Evolutionary conservation across 192 early-diverging fungal genomes (phyloP).

Genomic region (Neocallimastix lanati): DNA sequence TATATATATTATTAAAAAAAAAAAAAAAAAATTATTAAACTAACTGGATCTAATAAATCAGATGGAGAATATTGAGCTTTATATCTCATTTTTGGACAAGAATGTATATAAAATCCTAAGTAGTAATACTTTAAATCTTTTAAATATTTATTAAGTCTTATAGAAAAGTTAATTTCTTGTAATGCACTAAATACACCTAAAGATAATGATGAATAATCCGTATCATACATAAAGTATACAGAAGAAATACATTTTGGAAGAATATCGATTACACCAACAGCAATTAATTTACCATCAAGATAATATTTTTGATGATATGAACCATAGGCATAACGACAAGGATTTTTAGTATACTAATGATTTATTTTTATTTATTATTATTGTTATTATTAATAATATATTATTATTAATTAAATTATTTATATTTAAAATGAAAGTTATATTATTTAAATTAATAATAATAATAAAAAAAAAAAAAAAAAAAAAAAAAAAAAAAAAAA

Average conservation of each 20-base stretch:
- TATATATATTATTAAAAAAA: too few relatives aligned
- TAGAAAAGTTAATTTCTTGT: slow-evolving; percentile 54
- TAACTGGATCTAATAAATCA: slow-evolving; percentile 53
- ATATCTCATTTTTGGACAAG: slow-evolving; percentile 84
- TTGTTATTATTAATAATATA: slow-evolving; percentile 4
- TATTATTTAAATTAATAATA: too few relatives aligned
- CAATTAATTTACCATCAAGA: slow-evolving; percentile 57
- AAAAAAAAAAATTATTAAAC: not conserved
- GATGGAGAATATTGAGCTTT: slow-evolving; percentile 78
- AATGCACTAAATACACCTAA: slow-evolving; percentile 77
- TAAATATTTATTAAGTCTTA: slow-evolving; percentile 19
- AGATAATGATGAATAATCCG: slow-evolving; percentile 50
- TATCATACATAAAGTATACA: slow-evolving; percentile 92
- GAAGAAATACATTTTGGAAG: slow-evolving; percentile 73
- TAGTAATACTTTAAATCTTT: slow-evolving; percentile 61
- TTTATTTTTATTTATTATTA: too few relatives aligned
- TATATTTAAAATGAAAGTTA: too few relatives aligned
- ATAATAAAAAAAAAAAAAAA: too few relatives aligned
- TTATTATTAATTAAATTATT: not conserved
- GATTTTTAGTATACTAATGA: not conserved
- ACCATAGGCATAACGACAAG: slow-evolving; percentile 21
- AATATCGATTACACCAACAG: slow-evolving; percentile 80
- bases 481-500: too few relatives aligned
- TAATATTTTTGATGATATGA: slow-evolving; percentile 87
- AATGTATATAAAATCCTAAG: slow-evolving; percentile 86